Conservation (phyloP, 129 eudicot genomes). For the Kitagawia praeruptora region DNA sequence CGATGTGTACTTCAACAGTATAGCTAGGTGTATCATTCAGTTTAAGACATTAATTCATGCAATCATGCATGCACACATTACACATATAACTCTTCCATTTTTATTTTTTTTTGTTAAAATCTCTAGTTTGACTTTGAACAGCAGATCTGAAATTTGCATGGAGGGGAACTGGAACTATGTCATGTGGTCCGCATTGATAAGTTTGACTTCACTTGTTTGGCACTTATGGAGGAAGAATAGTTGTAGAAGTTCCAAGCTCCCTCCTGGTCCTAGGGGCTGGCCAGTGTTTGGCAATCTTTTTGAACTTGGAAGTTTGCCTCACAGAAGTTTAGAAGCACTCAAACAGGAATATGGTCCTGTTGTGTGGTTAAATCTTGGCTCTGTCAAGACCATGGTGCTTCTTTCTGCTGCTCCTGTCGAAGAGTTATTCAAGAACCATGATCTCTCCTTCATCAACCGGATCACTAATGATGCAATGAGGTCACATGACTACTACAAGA, state of each 20-base stretch:
- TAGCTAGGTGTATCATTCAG: too few species aligned
- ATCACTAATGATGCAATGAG: background rate
- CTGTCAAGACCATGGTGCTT: background rate
- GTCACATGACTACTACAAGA: background rate
- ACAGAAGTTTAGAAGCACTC: background rate
- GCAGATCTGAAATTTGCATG: background rate
- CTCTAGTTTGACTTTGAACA: background rate
- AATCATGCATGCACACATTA: too few species aligned
- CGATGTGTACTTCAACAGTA: too few species aligned
- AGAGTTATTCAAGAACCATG: constrained; percentile 8
- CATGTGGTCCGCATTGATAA: background rate
- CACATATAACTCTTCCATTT: too few species aligned
- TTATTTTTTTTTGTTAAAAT: too few species aligned
- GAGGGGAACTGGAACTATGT: background rate
- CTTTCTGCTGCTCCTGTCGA: background rate
- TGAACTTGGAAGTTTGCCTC: background rate
- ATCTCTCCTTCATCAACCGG: background rate
- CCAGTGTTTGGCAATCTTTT: background rate
- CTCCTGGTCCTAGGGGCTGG: constrained; percentile 1
- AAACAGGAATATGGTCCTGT: background rate
- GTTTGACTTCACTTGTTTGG: background rate
- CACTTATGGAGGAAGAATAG: background rate
- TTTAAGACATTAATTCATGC: too few species aligned
- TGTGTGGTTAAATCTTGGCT: background rate
- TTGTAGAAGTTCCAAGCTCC: background rate